Conservation (phyloP, 768 basidiomycete genomes). For the Termitomyces sp. region DNA sequence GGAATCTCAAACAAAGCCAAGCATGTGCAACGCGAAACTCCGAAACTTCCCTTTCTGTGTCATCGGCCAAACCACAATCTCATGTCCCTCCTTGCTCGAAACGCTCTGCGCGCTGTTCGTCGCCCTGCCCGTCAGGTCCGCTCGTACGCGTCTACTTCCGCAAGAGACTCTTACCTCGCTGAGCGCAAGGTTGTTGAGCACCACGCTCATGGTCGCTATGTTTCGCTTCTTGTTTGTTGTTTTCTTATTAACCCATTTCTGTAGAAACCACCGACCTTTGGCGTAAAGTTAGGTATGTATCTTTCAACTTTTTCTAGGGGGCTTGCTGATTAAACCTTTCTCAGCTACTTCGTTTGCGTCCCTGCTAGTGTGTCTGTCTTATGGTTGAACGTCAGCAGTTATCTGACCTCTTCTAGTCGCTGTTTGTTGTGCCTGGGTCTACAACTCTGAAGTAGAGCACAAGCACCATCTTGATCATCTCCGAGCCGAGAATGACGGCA, state of each 20-base stretch:
- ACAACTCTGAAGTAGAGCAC: slow-evolving; percentile 61
- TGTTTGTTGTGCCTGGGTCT: slow-evolving; percentile 50
- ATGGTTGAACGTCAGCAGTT: background rate
- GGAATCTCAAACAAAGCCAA: slow-evolving; percentile 25
- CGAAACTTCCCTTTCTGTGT: slow-evolving; percentile 30
- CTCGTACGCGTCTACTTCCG: slow-evolving; percentile 36
- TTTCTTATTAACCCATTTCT: slow-evolving; percentile 11
- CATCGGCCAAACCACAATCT: slow-evolving; percentile 7
- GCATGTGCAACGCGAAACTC: slow-evolving; percentile 24
- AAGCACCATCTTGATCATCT: slow-evolving; percentile 67
- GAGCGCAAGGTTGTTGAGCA: slow-evolving; percentile 56
- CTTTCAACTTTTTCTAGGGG: slow-evolving; percentile 10
- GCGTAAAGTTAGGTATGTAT: slow-evolving; percentile 71
- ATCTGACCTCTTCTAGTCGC: slow-evolving; percentile 32
- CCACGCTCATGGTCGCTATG: slow-evolving; percentile 57
- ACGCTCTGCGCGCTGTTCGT: slow-evolving; percentile 42
- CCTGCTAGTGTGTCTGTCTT: slow-evolving; percentile 62
- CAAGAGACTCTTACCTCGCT: slow-evolving; percentile 39
- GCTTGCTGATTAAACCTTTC: slow-evolving; percentile 14
- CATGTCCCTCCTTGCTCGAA: slow-evolving; percentile 52
- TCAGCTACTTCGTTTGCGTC: slow-evolving; percentile 70
- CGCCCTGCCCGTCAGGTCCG: slow-evolving; percentile 41
- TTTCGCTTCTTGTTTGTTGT: background rate
- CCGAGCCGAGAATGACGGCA: slow-evolving; percentile 68
- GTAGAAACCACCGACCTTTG: slow-evolving; percentile 76